phyloP scores from a whole-genome alignment of 805 yeast species.

The Pichia kluyveri region DNA sequence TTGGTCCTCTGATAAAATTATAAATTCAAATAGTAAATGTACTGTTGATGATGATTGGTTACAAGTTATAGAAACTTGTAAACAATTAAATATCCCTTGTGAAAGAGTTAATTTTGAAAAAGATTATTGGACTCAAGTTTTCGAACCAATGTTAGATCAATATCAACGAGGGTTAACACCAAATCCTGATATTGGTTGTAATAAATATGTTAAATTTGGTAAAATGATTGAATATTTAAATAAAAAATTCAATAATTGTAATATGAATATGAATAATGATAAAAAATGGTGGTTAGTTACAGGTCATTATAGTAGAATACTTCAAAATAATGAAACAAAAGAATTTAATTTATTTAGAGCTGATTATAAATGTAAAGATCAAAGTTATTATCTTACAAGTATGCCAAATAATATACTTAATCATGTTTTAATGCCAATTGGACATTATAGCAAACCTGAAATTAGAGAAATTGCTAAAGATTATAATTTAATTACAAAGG shows the following conservation, averaged over 20 bases:
- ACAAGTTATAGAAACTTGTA: conserved; percentile 62
- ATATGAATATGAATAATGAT: background rate
- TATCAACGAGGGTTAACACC: conserved; percentile 78
- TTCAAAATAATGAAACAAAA: conserved; percentile 25
- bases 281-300: conserved; percentile 78
- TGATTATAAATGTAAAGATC: conserved; percentile 61
- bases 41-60: conserved; percentile 78
- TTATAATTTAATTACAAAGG: conserved; percentile 47
- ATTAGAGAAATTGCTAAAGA: conserved; percentile 60
- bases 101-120: conserved; percentile 75
- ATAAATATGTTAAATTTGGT: conserved; percentile 82
- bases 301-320: conserved; percentile 67
- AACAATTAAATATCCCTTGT: conserved; percentile 54
- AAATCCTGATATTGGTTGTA: conserved; percentile 90
- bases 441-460: conserved; percentile 65
- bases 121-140: conserved; percentile 90
- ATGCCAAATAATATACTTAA: conserved; percentile 38
- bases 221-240: conserved; percentile 48
- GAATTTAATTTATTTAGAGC: conserved; percentile 48
- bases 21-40: conserved; percentile 35
- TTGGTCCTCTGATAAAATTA: conserved; percentile 45
- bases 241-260: background rate
- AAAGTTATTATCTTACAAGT: conserved; percentile 80
- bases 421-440: conserved; percentile 67
- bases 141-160: conserved; percentile 78